phyloP scores from a whole-genome alignment of 805 yeast genomes.

The Blastobotrys terrestris region DNA sequence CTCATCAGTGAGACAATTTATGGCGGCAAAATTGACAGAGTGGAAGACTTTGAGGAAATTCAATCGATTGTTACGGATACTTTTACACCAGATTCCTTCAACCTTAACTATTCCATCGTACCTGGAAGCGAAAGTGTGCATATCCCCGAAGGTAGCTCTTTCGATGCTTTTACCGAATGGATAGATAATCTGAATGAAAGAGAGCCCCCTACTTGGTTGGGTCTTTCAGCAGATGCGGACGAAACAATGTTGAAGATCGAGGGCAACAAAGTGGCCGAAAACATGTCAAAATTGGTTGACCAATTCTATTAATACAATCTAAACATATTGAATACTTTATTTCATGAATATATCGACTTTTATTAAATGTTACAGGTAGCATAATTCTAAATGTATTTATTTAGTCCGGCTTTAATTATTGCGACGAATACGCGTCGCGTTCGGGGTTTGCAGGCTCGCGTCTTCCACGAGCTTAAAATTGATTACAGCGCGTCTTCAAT shows the following conservation, averaged over 20 bases:
- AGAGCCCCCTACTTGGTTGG: constrained; percentile 50
- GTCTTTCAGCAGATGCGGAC: constrained; percentile 41
- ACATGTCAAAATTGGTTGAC: not conserved
- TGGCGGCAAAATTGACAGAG: constrained; percentile 41
- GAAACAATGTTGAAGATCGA: constrained; percentile 23
- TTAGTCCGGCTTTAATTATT: too few relatives aligned
- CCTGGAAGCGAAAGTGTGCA: constrained; percentile 20
- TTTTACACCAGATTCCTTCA: constrained; percentile 14
- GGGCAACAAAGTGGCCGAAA: constrained; percentile 9
- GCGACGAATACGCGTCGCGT: too few relatives aligned
- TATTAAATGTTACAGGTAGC: too few relatives aligned
- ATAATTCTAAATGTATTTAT: too few relatives aligned
- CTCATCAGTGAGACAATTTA: constrained; percentile 52
- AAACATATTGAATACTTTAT: too few relatives aligned
- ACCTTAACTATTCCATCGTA: constrained; percentile 30
- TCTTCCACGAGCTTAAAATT: too few relatives aligned
- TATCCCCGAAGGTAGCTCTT: constrained; percentile 44
- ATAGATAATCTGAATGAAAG: constrained; percentile 45
- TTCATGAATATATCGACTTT: too few relatives aligned
- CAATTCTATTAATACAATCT: not conserved
- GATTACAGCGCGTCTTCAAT: too few relatives aligned
- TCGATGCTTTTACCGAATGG: constrained; percentile 42
- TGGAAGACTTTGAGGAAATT: constrained; percentile 18
- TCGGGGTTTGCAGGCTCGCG: too few relatives aligned
- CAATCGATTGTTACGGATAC: constrained; percentile 13